Evolutionary conservation across 176 grass and related monocot genomes (phyloP).

Genomic region (bread wheat (Triticum aestivum)): IWGSC_CS_RefSeq_v2.1 NC_057802.1:459890982-459891481

Average conservation of each 20-base stretch:
- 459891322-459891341: not conserved
- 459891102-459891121: not conserved
- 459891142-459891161: not conserved
- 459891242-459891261: not conserved
- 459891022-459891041: not conserved
- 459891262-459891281: not conserved
- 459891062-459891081: not conserved
- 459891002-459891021: not conserved
- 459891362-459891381: not conserved
- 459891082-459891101: not conserved
- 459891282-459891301: not conserved
- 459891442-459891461: conserved; percentile 32
- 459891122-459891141: not conserved
- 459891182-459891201: not conserved
- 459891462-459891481: conserved; percentile 40
- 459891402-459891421: not conserved
- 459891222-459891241: not conserved
- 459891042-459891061: not conserved
- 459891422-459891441: not conserved
- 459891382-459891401: not conserved
- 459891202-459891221: not conserved
- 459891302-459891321: not conserved
- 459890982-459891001: not conserved
- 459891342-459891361: not conserved
- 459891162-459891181: not conserved